These are phyloP conservation scores for Jackrogersella multiformis DNA, from an alignment of 495 filamentous ascomycete species.

Conservation along the genomic window DNA sequence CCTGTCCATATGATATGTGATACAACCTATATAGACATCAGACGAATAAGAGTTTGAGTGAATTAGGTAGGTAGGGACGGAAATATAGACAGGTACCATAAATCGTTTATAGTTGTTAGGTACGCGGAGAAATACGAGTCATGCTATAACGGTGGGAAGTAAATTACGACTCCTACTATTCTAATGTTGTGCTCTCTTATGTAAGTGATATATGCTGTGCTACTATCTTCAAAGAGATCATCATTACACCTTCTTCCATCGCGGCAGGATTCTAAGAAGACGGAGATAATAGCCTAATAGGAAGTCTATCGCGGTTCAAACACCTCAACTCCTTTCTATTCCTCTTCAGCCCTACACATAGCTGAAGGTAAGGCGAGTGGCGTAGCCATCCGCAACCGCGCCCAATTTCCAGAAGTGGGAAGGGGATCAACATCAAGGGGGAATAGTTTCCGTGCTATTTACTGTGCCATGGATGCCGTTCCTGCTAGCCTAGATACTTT, in stretches of 20 bases:
- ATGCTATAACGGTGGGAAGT: not conserved
- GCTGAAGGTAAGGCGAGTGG: constrained; percentile 12
- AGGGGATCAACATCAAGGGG: not conserved
- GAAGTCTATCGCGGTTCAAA: not conserved
- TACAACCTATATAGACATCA: not conserved
- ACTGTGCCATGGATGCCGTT: not conserved
- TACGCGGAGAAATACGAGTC: not conserved
- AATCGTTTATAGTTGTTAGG: not conserved
- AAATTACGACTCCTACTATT: not conserved
- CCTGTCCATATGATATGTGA: not conserved
- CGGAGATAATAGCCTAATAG: not conserved
- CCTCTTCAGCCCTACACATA: constrained; percentile 20
- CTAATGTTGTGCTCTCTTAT: not conserved
- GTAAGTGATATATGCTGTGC: constrained; percentile 5
- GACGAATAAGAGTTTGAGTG: not conserved
- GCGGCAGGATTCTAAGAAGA: not conserved
- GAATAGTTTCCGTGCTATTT: not conserved
- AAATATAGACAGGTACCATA: not conserved
- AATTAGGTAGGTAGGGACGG: constrained; percentile 1
- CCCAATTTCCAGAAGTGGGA: constrained; percentile 2
- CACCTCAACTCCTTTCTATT: not conserved
- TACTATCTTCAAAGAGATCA: not conserved
- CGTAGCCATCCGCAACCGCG: constrained; percentile 1
- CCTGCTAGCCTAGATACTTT: not conserved
- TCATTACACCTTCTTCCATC: not conserved